Conservation (phyloP, 2,329 filamentous ascomycete genomes). For the Fusarium sp. region DNA sequence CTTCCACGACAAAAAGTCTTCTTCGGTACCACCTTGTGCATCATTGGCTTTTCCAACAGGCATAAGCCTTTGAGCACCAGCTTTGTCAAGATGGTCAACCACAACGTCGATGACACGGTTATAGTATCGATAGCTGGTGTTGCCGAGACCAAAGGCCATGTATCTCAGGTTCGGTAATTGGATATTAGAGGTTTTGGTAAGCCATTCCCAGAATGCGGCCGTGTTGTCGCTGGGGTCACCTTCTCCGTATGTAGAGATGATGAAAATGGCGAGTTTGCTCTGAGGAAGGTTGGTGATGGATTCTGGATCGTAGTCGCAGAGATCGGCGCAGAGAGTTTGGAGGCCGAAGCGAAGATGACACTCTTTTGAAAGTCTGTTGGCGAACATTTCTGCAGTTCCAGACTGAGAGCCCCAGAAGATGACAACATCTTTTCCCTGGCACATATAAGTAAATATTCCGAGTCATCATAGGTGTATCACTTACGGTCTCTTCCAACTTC, state of each 20-base stretch:
- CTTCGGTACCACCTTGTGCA: slow-evolving; percentile 49
- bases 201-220: slow-evolving; percentile 47
- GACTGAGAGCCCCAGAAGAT: slow-evolving; percentile 97
- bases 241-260: slow-evolving; percentile 56
- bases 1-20: slow-evolving; percentile 55
- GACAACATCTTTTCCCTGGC: slow-evolving; percentile 80
- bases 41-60: slow-evolving; percentile 51
- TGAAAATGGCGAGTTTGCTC: slow-evolving; percentile 51
- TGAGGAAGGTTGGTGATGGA: slow-evolving; percentile 48
- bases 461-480: not conserved
- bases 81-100: slow-evolving; percentile 34
- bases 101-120: slow-evolving; percentile 52
- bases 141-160: slow-evolving; percentile 54
- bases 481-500: slow-evolving; percentile 49
- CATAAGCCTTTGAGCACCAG: slow-evolving; percentile 47
- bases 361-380: slow-evolving; percentile 88
- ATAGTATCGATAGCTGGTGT: slow-evolving; percentile 55
- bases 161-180: slow-evolving; percentile 47
- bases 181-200: slow-evolving; percentile 32
- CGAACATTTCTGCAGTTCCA: slow-evolving; percentile 94
- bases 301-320: slow-evolving; percentile 60
- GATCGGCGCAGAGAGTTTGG: slow-evolving; percentile 81
- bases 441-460: not conserved
- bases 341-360: slow-evolving; percentile 88
- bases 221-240: slow-evolving; percentile 57